Evolutionary conservation across 495 filamentous ascomycete genomes (phyloP).

Genomic region (Aspergillus asperescens): DNA sequence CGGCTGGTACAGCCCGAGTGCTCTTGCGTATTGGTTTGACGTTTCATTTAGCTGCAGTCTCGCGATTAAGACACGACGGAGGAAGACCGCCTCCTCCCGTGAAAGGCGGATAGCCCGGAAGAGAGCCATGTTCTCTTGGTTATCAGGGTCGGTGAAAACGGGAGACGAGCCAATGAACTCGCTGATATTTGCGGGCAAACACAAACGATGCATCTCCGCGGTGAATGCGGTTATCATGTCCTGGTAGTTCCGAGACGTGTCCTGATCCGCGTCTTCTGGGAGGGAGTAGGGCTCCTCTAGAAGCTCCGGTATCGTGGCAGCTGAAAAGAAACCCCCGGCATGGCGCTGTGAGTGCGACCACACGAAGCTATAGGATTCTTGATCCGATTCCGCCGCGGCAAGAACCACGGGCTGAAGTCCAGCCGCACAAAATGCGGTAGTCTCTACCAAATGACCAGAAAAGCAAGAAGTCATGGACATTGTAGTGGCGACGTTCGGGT

Average conservation of each 20-base stretch:
- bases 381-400: conserved; percentile 5
- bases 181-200: conserved; percentile 5
- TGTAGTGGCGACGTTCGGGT: conserved; percentile 4
- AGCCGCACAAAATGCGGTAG: conserved; percentile 3
- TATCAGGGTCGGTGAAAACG: conserved; percentile 8
- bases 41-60: conserved; percentile 5
- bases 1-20: conserved; percentile 4
- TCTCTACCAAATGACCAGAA: conserved; percentile 19
- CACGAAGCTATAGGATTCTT: conserved; percentile 16
- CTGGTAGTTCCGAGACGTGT: conserved; percentile 11
- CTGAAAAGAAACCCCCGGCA: conserved; percentile 14
- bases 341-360: conserved; percentile 18
- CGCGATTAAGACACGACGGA: not conserved
- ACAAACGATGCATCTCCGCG: conserved; percentile 10
- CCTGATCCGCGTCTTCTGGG: not conserved
- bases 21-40: conserved; percentile 6
- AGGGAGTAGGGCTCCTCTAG: conserved; percentile 5
- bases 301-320: conserved; percentile 8
- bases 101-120: not conserved
- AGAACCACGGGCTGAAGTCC: conserved; percentile 7
- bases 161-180: conserved; percentile 10
- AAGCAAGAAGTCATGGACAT: conserved; percentile 19
- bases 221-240: conserved; percentile 1
- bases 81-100: not conserved
- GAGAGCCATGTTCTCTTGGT: not conserved